A percentile compares a stretch with the other conserved stretches of the same genome.
phyloP scores from a whole-genome alignment of 106 monocot species.

The Agapanthus africanus region DNA sequence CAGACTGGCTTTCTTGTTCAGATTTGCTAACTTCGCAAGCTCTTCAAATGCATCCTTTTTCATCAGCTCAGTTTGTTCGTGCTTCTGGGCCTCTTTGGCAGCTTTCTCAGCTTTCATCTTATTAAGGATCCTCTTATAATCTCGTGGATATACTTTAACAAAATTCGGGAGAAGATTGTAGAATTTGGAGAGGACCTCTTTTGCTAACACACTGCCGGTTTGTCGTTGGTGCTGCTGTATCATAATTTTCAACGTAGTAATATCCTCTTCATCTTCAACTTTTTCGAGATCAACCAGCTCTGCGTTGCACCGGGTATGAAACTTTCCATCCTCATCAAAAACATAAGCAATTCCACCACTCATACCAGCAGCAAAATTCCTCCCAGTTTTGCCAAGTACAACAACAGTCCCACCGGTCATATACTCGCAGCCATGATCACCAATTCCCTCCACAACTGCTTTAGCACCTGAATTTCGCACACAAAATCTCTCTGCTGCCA shows the following conservation, averaged over 20 bases:
- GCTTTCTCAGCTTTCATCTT: constrained; percentile 60
- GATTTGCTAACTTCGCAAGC: constrained; percentile 47
- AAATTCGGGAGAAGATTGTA: constrained; percentile 67
- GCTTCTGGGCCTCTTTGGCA: constrained; percentile 50
- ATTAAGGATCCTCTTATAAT: constrained; percentile 77
- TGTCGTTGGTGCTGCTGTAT: constrained; percentile 93
- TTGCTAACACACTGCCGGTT: constrained; percentile 64
- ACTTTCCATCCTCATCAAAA: constrained; percentile 69
- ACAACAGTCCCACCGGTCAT: constrained; percentile 95
- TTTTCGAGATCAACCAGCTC: constrained; percentile 85
- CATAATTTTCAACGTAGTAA: constrained; percentile 70
- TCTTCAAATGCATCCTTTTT: constrained; percentile 64
- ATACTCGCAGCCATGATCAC: constrained; percentile 97
- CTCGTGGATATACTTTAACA: constrained; percentile 88
- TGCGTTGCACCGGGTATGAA: constrained; percentile 54
- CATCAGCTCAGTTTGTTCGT: constrained; percentile 53
- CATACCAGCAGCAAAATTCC: constrained; percentile 99
- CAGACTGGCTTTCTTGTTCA: constrained; percentile 21
- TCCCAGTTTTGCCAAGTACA: constrained; percentile 84
- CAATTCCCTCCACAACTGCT: constrained; percentile 96
- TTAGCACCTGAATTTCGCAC: constrained; percentile 94
- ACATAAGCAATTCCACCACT: constrained; percentile 95
- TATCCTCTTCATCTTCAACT: constrained; percentile 81
- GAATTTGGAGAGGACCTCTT: constrained; percentile 61
- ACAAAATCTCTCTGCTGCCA: constrained; percentile 98